Base-by-base conservation (phyloP, 306 rosid genomes). In the Pachyrhizus erosus region DNA sequence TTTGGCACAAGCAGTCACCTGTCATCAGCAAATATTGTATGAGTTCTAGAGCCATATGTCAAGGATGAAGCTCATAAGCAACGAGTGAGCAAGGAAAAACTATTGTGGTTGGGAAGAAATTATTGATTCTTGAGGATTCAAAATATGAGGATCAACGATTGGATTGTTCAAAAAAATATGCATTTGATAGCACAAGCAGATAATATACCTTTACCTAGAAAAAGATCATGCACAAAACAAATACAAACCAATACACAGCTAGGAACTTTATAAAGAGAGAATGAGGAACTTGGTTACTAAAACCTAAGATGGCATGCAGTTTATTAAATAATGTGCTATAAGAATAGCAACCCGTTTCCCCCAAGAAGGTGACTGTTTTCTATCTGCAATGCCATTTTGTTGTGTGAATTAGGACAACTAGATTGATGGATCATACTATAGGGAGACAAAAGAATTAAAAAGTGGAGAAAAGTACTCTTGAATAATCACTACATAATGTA, bases 1-100 rank as follows among this genome's bases (percentile, higher is more conserved):
- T 84, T 91, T 91, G 17, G 64, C 74, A 86, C 99, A 95, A 79
- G 99, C 99, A 76, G 95, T 84, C 74, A 93, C 98, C 99, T 95
- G 71, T 82, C 31, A 70, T 62, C 82, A 79, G 54, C 74, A 69
- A 72, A 86, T 69, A 85, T 58, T 54, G 67, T 39, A 15, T 66
- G 75, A 67, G 75, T 73, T 70, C n/a, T 66, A 43, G 33, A 70
- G 33, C 31, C 46, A 65, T 8, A 65, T 65, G 71, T 8, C 14
- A n/a, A 3, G 12, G 71, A 65, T 2, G 0, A 34, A 17, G 9
- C 45, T 65, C 12, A 29, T 29, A 14, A 61, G 69, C 6, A 31
- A 31, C 2, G 42, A 62, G 21, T 15, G 39, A 27, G 39, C 3
- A 13, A 64, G 15, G 24, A 33, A 23, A 65, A 15, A n/a, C 20